A percentile compares a stretch with the other conserved stretches of the same genome.
Evolutionary conservation across 2,329 filamentous ascomycete species (phyloP).

Genomic region (Colletotrichum navitas): DNA sequence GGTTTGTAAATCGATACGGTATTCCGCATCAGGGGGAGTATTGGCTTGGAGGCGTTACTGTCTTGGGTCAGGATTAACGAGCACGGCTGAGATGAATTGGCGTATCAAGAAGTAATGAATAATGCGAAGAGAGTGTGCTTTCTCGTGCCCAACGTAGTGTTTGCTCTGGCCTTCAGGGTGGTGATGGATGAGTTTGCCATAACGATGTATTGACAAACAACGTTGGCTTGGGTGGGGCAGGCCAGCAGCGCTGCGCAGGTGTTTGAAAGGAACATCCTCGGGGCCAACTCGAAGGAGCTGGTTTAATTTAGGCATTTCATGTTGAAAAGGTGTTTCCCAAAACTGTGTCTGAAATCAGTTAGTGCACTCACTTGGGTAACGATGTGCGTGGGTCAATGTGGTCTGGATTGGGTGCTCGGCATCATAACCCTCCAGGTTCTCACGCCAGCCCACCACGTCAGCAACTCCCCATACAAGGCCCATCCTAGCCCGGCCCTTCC

Average conservation of each 20-base stretch:
- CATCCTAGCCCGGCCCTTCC: slow-evolving; percentile 13
- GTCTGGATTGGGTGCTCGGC: slow-evolving; percentile 12
- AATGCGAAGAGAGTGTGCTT: not conserved
- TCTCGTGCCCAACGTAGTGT: not conserved
- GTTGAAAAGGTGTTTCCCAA: not conserved
- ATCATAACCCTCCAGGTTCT: slow-evolving; percentile 40
- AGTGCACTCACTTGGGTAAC: slow-evolving; percentile 5
- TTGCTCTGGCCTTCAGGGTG: not conserved
- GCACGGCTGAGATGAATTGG: not conserved
- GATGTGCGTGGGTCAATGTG: slow-evolving; percentile 17
- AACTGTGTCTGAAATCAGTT: not conserved
- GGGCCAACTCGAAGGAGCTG: not conserved
- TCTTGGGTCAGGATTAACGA: not conserved
- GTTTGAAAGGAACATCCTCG: not conserved
- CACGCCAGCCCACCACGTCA: slow-evolving; percentile 29
- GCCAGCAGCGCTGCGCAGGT: not conserved
- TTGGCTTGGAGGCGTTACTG: not conserved
- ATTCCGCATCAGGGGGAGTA: not conserved
- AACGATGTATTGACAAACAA: not conserved
- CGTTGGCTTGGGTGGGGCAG: not conserved
- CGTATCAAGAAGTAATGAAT: slow-evolving; percentile 23
- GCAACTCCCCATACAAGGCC: slow-evolving; percentile 22
- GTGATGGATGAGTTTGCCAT: not conserved
- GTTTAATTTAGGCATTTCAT: not conserved
- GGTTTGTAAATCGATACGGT: slow-evolving; percentile 44